Conservation (phyloP, 2,329 filamentous ascomycete genomes). For the Myriosclerotinia scirpicola region DNA sequence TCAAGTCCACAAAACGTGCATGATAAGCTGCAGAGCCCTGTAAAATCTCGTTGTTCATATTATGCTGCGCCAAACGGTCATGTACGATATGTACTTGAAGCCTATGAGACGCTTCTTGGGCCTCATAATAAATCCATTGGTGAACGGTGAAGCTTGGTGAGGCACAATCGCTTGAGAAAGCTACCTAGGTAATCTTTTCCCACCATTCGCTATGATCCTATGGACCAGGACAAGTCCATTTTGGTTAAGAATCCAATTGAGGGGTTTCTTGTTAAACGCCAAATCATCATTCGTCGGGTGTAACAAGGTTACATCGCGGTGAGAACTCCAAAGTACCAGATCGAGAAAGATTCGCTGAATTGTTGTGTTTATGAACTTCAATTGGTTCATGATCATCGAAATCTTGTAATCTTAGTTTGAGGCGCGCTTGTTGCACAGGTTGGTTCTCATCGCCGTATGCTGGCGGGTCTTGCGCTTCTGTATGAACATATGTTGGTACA, state of each 20-base stretch:
- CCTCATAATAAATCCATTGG: conserved; percentile 31
- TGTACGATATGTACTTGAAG: conserved; percentile 18
- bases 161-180: conserved; percentile 29
- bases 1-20: conserved; percentile 19
- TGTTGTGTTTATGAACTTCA: not conserved
- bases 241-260: conserved; percentile 21
- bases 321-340: conserved; percentile 4
- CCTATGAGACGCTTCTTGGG: conserved; percentile 33
- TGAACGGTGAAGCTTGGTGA: conserved; percentile 30
- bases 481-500: conserved; percentile 6
- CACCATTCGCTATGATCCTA: not conserved
- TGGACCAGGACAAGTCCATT: conserved; percentile 7
- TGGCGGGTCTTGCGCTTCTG: conserved; percentile 28
- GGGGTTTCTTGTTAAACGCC: conserved; percentile 31
- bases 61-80: conserved; percentile 25
- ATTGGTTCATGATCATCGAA: conserved; percentile 5
- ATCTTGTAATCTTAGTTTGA: not conserved
- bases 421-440: conserved; percentile 34
- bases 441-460: not conserved
- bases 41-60: conserved; percentile 26
- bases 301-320: conserved; percentile 19
- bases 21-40: conserved; percentile 18
- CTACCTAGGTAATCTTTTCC: not conserved
- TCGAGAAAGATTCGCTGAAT: conserved; percentile 8
- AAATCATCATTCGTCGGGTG: conserved; percentile 37